Evolutionary conservation across 225 moss, liverwort and hornwort species (phyloP).

Genomic region (Rhytidiadelphus loreus): DNA sequence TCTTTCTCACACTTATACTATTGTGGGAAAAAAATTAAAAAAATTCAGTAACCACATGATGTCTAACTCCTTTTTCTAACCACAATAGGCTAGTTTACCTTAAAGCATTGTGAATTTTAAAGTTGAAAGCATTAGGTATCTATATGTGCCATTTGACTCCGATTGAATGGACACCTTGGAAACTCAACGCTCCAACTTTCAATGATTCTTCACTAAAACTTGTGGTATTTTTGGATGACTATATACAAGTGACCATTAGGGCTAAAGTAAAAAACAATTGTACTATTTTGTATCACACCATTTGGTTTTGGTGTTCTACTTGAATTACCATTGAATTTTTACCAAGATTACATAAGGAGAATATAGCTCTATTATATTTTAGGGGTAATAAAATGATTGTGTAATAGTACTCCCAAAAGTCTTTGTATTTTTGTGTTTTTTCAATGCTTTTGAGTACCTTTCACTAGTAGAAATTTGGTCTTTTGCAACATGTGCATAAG

Average conservation of each 20-base stretch:
- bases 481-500: too few species aligned
- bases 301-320: accelerated
- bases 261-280: not conserved
- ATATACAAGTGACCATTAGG: not conserved
- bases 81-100: too few species aligned
- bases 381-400: not conserved
- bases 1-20: too few species aligned
- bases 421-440: accelerated
- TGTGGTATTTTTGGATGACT: not conserved
- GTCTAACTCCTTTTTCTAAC: too few species aligned
- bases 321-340: not conserved
- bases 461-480: too few species aligned
- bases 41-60: too few species aligned
- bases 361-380: not conserved
- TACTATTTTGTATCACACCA: not conserved
- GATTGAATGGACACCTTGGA: not conserved
- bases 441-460: not conserved
- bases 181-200: not conserved
- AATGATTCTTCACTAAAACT: not conserved
- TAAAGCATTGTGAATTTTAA: not conserved
- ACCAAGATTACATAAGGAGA: accelerated
- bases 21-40: too few species aligned
- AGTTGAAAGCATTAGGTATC: not conserved
- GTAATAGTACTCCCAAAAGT: accelerated
- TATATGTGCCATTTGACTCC: not conserved